These are phyloP conservation scores for Glaciozyma antarctica DNA, from an alignment of 768 basidiomycete species.

Conservation along the genomic window DNA sequence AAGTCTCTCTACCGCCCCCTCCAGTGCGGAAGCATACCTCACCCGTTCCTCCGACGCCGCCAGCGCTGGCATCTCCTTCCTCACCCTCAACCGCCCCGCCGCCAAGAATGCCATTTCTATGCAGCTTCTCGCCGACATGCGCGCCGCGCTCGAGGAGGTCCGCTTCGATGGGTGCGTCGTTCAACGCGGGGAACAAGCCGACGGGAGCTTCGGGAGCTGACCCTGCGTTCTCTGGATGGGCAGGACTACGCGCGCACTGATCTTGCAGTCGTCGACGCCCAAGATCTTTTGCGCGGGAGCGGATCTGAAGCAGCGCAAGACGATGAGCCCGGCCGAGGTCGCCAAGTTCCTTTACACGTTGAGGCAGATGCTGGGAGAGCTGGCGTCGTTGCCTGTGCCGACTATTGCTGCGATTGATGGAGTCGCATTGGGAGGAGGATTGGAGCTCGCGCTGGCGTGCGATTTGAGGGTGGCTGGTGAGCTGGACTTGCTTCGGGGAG, in stretches of 20 bases:
- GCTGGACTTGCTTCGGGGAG: constrained; percentile 16
- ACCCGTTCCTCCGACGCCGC: not conserved
- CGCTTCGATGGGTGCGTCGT: not conserved
- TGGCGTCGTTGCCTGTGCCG: constrained; percentile 77
- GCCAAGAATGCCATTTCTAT: constrained; percentile 81
- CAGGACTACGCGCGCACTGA: constrained; percentile 61
- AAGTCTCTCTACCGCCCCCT: not conserved
- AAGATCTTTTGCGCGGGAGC: constrained; percentile 85
- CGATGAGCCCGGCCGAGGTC: constrained; percentile 67
- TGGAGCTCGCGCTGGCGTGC: constrained; percentile 78
- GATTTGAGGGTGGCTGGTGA: constrained; percentile 81
- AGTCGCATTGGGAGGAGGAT: constrained; percentile 83
- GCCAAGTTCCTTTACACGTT: constrained; percentile 67
- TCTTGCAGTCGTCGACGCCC: constrained; percentile 67
- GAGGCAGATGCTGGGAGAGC: constrained; percentile 57
- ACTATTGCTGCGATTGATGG: constrained; percentile 83
- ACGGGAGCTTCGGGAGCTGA: not conserved
- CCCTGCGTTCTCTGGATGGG: constrained; percentile 23
- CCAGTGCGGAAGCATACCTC: not conserved
- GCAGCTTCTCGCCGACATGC: constrained; percentile 51
- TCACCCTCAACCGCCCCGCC: constrained; percentile 71
- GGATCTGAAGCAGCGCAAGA: constrained; percentile 73
- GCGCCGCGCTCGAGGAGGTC: constrained; percentile 17
- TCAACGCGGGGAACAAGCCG: too few relatives aligned
- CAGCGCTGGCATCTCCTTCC: constrained; percentile 53